Percentiles rank a stretch among this genome's conserved stretches.
Evolutionary conservation across 805 yeast species (phyloP).

Genomic region (Barnettozyma pratensis): DNA sequence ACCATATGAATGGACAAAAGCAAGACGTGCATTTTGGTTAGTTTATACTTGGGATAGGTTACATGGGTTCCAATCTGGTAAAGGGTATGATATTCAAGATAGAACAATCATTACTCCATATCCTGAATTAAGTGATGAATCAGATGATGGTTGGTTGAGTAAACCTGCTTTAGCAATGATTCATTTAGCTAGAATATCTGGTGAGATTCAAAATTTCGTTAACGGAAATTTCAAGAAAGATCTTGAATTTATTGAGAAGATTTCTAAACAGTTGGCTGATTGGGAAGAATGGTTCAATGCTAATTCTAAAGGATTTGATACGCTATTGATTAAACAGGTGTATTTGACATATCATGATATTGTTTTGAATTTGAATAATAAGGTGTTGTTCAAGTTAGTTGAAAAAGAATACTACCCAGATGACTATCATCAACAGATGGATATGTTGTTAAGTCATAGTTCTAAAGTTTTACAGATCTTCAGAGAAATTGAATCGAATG

Average conservation of each 20-base stretch:
- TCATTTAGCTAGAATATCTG: constrained; percentile 37
- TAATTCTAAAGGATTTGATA: constrained; percentile 14
- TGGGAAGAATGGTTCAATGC: constrained; percentile 18
- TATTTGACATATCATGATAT: constrained; percentile 20
- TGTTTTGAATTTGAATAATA: constrained; percentile 14
- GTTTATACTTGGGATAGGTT: constrained; percentile 50
- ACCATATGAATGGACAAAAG: constrained; percentile 38
- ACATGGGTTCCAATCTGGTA: constrained; percentile 48
- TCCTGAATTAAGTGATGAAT: constrained; percentile 20
- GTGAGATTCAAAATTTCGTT: constrained; percentile 28
- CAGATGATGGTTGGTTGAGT: constrained; percentile 40
- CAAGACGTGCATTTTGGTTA: constrained; percentile 49
- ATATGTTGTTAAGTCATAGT: constrained; percentile 29
- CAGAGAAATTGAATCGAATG: constrained; percentile 26
- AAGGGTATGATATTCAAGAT: constrained; percentile 33
- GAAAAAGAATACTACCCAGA: constrained; percentile 15
- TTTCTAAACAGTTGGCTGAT: constrained; percentile 13
- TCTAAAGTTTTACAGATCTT: constrained; percentile 29
- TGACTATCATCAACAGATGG: constrained; percentile 15
- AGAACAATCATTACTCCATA: constrained; percentile 31
- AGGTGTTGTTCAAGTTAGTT: constrained; percentile 14
- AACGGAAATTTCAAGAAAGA: constrained; percentile 9
- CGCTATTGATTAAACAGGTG: constrained; percentile 16
- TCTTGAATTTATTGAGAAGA: constrained; percentile 17
- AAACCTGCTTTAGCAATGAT: constrained; percentile 41